These are phyloP conservation scores for Metarhizium brunneum DNA, from an alignment of 2,329 filamentous ascomycete species.

Conservation along the genomic window DNA sequence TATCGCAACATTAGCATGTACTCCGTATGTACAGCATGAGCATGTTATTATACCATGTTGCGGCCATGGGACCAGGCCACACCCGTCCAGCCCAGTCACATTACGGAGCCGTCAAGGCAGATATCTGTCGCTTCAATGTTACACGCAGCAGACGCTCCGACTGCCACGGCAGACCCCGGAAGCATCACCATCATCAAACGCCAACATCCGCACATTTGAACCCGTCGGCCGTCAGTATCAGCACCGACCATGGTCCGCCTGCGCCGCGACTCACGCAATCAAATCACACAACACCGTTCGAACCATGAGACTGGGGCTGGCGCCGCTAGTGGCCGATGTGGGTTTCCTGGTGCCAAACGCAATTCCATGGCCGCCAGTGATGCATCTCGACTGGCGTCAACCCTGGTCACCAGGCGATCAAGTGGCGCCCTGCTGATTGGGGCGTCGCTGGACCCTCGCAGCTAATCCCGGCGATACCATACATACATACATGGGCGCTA, in stretches of 20 bases:
- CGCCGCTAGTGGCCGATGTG: constrained; percentile 1
- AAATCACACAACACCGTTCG: not conserved
- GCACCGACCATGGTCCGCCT: not conserved
- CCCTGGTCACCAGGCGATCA: constrained; percentile 6
- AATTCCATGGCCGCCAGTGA: constrained; percentile 1
- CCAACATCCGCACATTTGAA: not conserved
- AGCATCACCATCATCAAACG: not conserved
- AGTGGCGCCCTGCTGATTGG: constrained; percentile 6
- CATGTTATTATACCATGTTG: too few relatives aligned
- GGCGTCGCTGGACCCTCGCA: not conserved
- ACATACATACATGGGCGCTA: not conserved
- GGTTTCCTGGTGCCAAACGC: constrained; percentile 4
- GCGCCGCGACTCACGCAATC: not conserved
- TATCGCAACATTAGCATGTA: not conserved
- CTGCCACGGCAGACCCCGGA: not conserved
- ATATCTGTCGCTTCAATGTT: too few relatives aligned
- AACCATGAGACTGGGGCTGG: not conserved
- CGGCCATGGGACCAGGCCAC: too few relatives aligned
- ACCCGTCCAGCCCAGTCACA: too few relatives aligned
- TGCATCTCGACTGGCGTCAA: constrained; percentile 1
- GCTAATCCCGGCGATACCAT: not conserved
- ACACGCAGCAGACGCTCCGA: too few relatives aligned
- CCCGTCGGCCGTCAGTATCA: not conserved
- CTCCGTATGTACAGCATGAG: not conserved
- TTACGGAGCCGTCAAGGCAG: too few relatives aligned